Base-by-base conservation (phyloP, 345 rosid genomes). In the Cardamine chenopodiifolia region DNA sequence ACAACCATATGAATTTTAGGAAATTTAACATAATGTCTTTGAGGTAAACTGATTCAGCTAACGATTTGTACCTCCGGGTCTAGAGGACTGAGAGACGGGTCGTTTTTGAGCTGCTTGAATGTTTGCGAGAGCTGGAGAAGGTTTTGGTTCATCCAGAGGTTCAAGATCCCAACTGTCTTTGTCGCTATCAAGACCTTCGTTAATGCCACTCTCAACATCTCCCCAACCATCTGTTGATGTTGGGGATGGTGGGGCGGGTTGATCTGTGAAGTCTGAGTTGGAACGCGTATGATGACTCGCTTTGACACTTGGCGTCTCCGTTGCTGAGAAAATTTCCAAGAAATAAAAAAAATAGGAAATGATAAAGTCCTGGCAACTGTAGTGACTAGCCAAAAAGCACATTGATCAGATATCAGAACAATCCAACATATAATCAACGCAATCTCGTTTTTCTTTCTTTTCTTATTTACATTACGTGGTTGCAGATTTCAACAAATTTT, bases 191-290 rank as follows among this genome's bases (percentile, higher is more conserved):
- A 80, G 86, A 39, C 80, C 92, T 78, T 85, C 97, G 62, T 78
- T 65, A 79, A 92, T 80, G 73, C 97, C 99, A 60, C 90, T 89
- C 67, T 87, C 98, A 56, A 85, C 75, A 64, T 95, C 99, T 80
- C 99, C 99, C 99, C 99, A 95, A 31, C 99, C 99, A 79, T 95
- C 98, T 1, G 97, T 89, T 78, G 98, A 95, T 62, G 98, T 83
- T 20, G 99, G 99, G 39, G 98, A 95, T 25, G 56, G 78, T 45
- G 94, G 96, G 56, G 80, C 82, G 0, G 94, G 94, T 78, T 77
- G 92, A 77, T 95, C 94, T 7, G 87, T 81, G 54, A 89, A 79
- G 83, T 90, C 98, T 7, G 81, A 79, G 87, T 84, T 78, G 13
- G 92, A 87, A 85, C 85, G 88, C 62, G 76, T 81, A 74, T 35